Conservation (phyloP, 2,329 filamentous ascomycete genomes). For the Nectriaceae sp. region DNA sequence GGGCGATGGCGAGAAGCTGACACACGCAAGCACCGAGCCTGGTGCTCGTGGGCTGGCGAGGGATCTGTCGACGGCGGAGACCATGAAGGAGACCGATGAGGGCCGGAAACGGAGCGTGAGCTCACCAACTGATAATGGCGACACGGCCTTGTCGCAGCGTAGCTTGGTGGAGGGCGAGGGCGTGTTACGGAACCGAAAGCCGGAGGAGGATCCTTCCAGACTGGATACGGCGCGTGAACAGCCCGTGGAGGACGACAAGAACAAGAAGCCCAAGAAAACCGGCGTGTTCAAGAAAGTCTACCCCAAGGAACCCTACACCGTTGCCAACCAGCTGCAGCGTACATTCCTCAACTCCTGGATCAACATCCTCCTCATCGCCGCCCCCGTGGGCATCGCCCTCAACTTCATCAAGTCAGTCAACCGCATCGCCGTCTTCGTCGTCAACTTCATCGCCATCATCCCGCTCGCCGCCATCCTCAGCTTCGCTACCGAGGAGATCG, state of each 20-base stretch:
- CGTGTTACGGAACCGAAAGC: conserved; percentile 34
- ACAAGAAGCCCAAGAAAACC: conserved; percentile 43
- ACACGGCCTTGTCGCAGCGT: conserved; percentile 20
- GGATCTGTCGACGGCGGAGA: conserved; percentile 28
- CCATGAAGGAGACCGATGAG: conserved; percentile 20
- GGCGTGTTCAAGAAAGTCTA: conserved; percentile 47
- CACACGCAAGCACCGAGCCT: conserved; percentile 38
- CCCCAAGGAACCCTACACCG: conserved; percentile 58
- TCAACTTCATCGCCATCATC: conserved; percentile 94
- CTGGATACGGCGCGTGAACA: conserved; percentile 16
- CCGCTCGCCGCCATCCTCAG: conserved; percentile 84
- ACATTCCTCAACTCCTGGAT: conserved; percentile 84
- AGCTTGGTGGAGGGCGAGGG: conserved; percentile 22
- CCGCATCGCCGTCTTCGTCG: conserved; percentile 70
- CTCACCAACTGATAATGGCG: conserved; percentile 17
- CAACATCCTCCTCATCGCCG: conserved; percentile 77
- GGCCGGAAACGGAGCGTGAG: conserved; percentile 17
- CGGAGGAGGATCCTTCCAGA: conserved; percentile 19
- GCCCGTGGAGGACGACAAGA: conserved; percentile 20
- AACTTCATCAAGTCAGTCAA: conserved; percentile 61
- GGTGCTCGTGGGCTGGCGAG: conserved; percentile 21
- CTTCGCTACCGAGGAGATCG: conserved; percentile 89
- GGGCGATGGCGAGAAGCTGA: conserved; percentile 31
- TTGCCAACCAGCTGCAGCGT: conserved; percentile 67
- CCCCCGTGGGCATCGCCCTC: conserved; percentile 77